Base-by-base conservation (phyloP, 78 protist genomes). In the Dictyostelium firmibasis region DNA sequence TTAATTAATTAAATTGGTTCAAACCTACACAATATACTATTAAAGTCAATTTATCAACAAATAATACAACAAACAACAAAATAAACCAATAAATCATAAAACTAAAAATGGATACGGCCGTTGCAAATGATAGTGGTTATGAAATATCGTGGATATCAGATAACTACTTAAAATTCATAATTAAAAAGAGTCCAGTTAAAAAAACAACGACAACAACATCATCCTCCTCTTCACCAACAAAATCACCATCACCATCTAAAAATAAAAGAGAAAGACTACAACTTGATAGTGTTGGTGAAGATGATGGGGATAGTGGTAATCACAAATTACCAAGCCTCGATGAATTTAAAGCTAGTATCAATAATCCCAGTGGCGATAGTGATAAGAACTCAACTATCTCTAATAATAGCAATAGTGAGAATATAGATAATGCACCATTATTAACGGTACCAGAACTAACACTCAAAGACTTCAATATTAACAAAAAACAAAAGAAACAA, bases 71-170 rank as follows among this genome's bases (percentile, higher is more conserved):
- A 67, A 67, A 27, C 72, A 64, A 67, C 75, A 67, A 67, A 0
- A 27, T 23, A 18, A 62, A n/a, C 72, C 18, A 60, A 60, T 18
- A 50, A 1, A 50, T 50, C 72, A 62, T 33, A n/a, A 60, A 60
- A 23, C 27, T 3, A 70, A 70, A 11, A 72, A 72, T 72, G 79
- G 79, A 72, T 33, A 72, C 79, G 4, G 79, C 79, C 11, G 38
- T 72, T 14, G 79, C 79, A 31, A 72, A 35, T 33, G 79, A 72
- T 72, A 18, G 79, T 72, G 44, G 44, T 72, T 84, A 84, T 18
- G 91, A 84, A 31, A 84, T 84, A 14, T 41, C 76, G 18, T 84
- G 91, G 91, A 50, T 84, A 38, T 84, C 91, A 18, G 91, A 84
- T n/a, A 41, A 84, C 43, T 84, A 69, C 74, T 43, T 84, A 84